These are phyloP conservation scores for Nitzschia inconspicua DNA, from an alignment of 108 stramenopile genomes.

Conservation along the genomic window DNA sequence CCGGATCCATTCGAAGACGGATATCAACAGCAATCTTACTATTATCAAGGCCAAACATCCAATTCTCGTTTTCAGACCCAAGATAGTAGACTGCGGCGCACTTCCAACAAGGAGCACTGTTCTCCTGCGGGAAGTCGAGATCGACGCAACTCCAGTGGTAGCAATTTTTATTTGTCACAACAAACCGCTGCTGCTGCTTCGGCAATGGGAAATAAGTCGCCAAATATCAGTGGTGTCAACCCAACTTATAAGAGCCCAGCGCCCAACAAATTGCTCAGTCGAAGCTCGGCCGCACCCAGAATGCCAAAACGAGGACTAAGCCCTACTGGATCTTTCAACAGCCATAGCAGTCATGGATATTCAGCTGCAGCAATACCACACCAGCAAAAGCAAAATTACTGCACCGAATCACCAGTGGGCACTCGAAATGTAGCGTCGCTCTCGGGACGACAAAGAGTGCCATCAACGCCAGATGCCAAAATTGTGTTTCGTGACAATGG, in stretches of 20 bases:
- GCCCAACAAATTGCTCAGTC: slow-evolving; percentile 3
- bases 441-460: slow-evolving; percentile 13
- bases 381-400: no score
- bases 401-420: no score
- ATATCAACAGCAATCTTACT: neutral
- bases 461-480: slow-evolving; percentile 8
- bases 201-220: neutral
- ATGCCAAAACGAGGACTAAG: slow-evolving; percentile 19
- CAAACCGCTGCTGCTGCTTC: no score
- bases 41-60: no score
- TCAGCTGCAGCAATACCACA: slow-evolving; percentile 6
- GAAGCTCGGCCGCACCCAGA: neutral
- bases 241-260: slow-evolving; percentile 20
- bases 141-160: neutral
- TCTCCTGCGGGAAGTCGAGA: neutral
- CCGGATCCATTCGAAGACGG: neutral
- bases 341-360: slow-evolving; percentile 7
- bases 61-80: no score
- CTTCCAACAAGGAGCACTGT: slow-evolving; percentile 3
- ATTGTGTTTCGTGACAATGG: slow-evolving; percentile 2
- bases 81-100: slow-evolving; percentile 24
- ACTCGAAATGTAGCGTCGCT: slow-evolving; percentile 4
- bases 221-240: slow-evolving; percentile 9
- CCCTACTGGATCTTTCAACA: slow-evolving; percentile 21
- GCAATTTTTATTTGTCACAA: slow-evolving; percentile 16